phyloP scores from a whole-genome alignment of 352 stramenopile genomes.

The Peronospora belbahrii region DNA sequence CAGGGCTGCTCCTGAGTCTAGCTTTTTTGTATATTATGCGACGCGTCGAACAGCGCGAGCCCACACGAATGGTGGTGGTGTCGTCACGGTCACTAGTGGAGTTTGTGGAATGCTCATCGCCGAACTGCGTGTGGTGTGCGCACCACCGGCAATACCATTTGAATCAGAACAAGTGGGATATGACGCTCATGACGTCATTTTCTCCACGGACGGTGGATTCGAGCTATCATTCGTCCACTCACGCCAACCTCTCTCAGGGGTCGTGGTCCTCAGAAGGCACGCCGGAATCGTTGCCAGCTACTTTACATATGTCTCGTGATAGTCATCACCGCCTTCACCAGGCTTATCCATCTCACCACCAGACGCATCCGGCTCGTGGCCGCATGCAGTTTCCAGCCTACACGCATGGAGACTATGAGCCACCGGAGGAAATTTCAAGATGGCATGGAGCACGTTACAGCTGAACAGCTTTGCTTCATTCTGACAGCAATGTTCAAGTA shows the following conservation, averaged over 20 bases:
- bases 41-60: slow-evolving; percentile 53
- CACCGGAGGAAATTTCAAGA: slow-evolving; percentile 12
- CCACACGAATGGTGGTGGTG: slow-evolving; percentile 41
- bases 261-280: slow-evolving; percentile 33
- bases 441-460: slow-evolving; percentile 18
- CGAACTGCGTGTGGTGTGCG: slow-evolving; percentile 62
- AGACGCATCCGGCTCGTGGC: slow-evolving; percentile 4
- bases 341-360: slow-evolving; percentile 7
- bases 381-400: slow-evolving; percentile 8
- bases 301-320: slow-evolving; percentile 15
- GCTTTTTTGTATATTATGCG: slow-evolving; percentile 74
- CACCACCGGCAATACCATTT: slow-evolving; percentile 59
- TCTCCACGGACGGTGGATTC: slow-evolving; percentile 54
- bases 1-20: slow-evolving; percentile 42
- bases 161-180: slow-evolving; percentile 53
- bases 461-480: slow-evolving; percentile 5
- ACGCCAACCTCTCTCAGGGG: slow-evolving; percentile 30
- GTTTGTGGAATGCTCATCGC: slow-evolving; percentile 63
- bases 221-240: slow-evolving; percentile 43
- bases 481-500: neutral
- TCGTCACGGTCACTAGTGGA: slow-evolving; percentile 48
- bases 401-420: slow-evolving; percentile 23
- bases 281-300: slow-evolving; percentile 9
- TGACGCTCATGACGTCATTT: slow-evolving; percentile 45
- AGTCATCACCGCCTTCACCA: slow-evolving; percentile 25